Evolutionary conservation across 495 filamentous ascomycete genomes (phyloP), one percentile per base, ranked within the genome.

Genomic region (Poronia punctata): DNA sequence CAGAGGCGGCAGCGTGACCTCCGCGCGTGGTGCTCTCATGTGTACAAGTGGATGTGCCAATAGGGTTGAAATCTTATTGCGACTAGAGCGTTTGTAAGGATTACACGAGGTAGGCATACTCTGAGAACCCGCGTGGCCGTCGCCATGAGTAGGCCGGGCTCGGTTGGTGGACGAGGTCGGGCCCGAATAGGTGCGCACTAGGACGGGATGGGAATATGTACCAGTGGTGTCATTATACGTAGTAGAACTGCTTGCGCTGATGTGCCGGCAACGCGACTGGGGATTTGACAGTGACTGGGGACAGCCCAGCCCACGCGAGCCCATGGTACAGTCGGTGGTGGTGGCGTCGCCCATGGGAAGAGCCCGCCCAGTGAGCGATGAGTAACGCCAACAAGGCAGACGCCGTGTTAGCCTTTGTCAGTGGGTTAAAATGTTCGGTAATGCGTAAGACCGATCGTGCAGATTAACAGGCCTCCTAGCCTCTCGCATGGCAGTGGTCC

Each of bases 181-280:
- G 3, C 61, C 67, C 12, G 63, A 71, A 49, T 76, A 76, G 7
- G 72, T 77, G 24, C 71, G 62, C 14, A 77, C 74, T 26, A 77
- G 58, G n/a, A 77, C 70, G 1, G 74, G 74, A 40, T 73, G 68
- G 8, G 64, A 75, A 43, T 72, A 76, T 39, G 69, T 72, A 36
- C 56, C 70, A 52, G 62, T 72, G 44, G 68, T 59, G 9, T n/a
- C n/a, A n/a, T n/a, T n/a, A n/a, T n/a, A n/a, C n/a, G n/a, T n/a
- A n/a, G n/a, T n/a, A n/a, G n/a, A n/a, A n/a, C n/a, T n/a, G n/a
- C n/a, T n/a, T n/a, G 41, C 38, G 34, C 27, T 34, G 9, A 35
- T 31, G 71, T 69, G 29, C 62, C 66, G 5, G 65, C 60, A 3
- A 65, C 62, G 38, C 41, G 34, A 43, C 2, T 46, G 35, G 17